A percentile compares a stretch with the other conserved stretches of the same genome.
Conservation (phyloP, 108 stramenopile species). For the Stephanodiscus triporus region DNA sequence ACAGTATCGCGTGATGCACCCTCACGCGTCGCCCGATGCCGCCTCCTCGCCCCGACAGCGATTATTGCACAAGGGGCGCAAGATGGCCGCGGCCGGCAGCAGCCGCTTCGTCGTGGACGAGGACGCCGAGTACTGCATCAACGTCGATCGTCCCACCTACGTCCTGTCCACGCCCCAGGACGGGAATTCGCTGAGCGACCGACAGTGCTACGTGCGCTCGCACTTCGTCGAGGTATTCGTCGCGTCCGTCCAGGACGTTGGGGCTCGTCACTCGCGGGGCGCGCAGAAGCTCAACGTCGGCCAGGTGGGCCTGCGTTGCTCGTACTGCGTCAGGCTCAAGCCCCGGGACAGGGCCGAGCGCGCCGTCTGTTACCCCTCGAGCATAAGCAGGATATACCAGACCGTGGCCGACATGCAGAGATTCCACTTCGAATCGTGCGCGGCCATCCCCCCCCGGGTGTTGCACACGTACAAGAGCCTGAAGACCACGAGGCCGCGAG, state of each 20-base stretch:
- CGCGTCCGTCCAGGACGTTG: constrained; percentile 73
- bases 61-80: constrained; percentile 19
- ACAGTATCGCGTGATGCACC: constrained; percentile 6
- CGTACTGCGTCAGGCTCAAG: constrained; percentile 81
- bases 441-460: constrained; percentile 71
- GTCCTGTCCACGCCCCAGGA: constrained; percentile 73
- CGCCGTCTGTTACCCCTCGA: constrained; percentile 80
- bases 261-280: constrained; percentile 84
- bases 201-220: constrained; percentile 87
- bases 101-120: constrained; percentile 27
- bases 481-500: constrained; percentile 87
- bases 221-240: constrained; percentile 87
- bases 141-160: constrained; percentile 53
- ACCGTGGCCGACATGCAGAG: constrained; percentile 89
- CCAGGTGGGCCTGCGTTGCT: constrained; percentile 87
- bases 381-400: constrained; percentile 77
- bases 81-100: constrained; percentile 28
- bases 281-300: constrained; percentile 79
- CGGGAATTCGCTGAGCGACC: constrained; percentile 75
- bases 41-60: constrained; percentile 1
- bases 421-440: constrained; percentile 88
- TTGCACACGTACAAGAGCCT: constrained; percentile 73
- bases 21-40: neutral
- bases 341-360: constrained; percentile 85
- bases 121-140: constrained; percentile 37